Conservation (phyloP, 1,139 yeast species). For the Nematodospora anomalae region DNA sequence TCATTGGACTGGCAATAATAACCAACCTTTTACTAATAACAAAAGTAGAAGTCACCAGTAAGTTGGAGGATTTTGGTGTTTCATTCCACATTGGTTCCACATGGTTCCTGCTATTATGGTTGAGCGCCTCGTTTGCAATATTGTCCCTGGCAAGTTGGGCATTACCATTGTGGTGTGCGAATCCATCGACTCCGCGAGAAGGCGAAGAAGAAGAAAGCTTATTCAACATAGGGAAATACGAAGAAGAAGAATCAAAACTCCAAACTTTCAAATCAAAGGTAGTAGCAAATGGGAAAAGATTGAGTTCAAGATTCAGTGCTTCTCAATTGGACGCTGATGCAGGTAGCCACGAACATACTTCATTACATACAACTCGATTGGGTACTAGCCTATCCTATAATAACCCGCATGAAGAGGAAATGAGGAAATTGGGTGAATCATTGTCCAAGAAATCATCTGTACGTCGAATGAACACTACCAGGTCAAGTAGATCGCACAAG, state of each 20-base stretch:
- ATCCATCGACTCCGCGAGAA: conserved; percentile 23
- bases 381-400: background rate
- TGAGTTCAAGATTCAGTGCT: conserved; percentile 1
- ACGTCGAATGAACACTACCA: conserved; percentile 21
- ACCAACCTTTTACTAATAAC: conserved; percentile 27
- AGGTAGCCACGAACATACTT: background rate
- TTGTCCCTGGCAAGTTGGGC: conserved; percentile 36
- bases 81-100: conserved; percentile 36
- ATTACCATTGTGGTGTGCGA: conserved; percentile 47
- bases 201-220: background rate
- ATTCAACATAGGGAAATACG: background rate
- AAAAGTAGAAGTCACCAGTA: conserved; percentile 26
- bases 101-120: conserved; percentile 48
- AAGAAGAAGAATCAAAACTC: background rate
- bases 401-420: conserved; percentile 23
- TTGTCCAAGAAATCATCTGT: conserved; percentile 30
- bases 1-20: conserved; percentile 28
- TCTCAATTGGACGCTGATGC: conserved; percentile 1
- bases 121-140: conserved; percentile 24
- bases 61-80: conserved; percentile 48
- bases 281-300: conserved; percentile 1
- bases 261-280: conserved; percentile 2
- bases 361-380: background rate
- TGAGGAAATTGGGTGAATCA: conserved; percentile 34
- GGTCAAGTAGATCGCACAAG: conserved; percentile 8